These are phyloP conservation scores for Fusarium subtropicale DNA, from an alignment of 2,329 filamentous ascomycete species.

Conservation along the genomic window DNA sequence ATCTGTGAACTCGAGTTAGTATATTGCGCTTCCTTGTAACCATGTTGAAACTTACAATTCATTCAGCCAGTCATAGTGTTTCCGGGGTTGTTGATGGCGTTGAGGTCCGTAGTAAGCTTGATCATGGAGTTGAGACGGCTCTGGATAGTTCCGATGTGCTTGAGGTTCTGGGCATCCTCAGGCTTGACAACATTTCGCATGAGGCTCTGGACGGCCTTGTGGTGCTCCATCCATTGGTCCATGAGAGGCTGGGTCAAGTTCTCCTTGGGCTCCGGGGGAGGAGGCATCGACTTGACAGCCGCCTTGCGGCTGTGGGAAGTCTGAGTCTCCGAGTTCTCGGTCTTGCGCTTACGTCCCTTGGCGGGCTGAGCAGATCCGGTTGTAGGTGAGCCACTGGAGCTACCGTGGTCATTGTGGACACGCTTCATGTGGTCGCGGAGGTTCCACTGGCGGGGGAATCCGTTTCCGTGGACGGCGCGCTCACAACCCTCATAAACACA, in stretches of 20 bases:
- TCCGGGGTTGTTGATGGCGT: slow-evolving; percentile 41
- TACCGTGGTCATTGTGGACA: slow-evolving; percentile 77
- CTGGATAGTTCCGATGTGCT: slow-evolving; percentile 65
- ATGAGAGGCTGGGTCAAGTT: slow-evolving; percentile 56
- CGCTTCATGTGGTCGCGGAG: slow-evolving; percentile 97
- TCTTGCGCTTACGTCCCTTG: slow-evolving; percentile 70
- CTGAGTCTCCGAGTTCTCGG: slow-evolving; percentile 58
- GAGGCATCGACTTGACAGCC: slow-evolving; percentile 56
- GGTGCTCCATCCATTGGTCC: slow-evolving; percentile 71
- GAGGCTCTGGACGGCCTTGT: slow-evolving; percentile 71
- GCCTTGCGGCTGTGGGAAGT: slow-evolving; percentile 61
- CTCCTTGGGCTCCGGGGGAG: slow-evolving; percentile 50
- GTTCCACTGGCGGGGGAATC: slow-evolving; percentile 96
- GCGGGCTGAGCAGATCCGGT: slow-evolving; percentile 49
- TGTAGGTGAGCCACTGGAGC: slow-evolving; percentile 57
- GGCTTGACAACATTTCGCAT: slow-evolving; percentile 63
- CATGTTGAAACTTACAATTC: slow-evolving; percentile 38
- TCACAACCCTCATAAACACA: slow-evolving; percentile 92
- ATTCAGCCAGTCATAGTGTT: slow-evolving; percentile 49
- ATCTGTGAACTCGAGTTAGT: slow-evolving; percentile 28
- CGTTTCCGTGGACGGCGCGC: slow-evolving; percentile 82
- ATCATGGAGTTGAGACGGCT: slow-evolving; percentile 64
- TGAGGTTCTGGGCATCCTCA: slow-evolving; percentile 64
- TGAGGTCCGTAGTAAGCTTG: slow-evolving; percentile 57
- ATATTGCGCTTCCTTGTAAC: neutral